Percentiles rank a stretch among this genome's conserved stretches.
Conservation (phyloP, 2,329 filamentous ascomycete genomes). For the Nigrospora sphaerica region DNA sequence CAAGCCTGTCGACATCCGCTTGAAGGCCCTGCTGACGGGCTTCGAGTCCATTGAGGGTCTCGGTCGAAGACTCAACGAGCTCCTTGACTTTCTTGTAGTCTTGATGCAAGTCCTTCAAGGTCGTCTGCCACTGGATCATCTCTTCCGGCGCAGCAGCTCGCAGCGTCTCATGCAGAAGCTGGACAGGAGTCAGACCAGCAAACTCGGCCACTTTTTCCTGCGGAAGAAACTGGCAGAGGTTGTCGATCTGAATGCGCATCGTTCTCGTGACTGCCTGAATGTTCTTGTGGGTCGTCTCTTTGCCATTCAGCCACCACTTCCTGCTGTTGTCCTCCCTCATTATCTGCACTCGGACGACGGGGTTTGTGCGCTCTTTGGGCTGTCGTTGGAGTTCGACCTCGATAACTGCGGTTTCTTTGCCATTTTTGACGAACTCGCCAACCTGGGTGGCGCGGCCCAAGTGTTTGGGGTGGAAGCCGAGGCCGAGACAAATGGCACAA, state of each 20-base stretch:
- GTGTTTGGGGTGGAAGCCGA: constrained; percentile 76
- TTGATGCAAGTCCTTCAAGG: constrained; percentile 63
- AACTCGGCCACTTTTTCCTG: constrained; percentile 96
- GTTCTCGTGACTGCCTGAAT: constrained; percentile 61
- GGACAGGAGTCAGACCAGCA: constrained; percentile 71
- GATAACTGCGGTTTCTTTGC: constrained; percentile 67
- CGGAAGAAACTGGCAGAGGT: constrained; percentile 92
- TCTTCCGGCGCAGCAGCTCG: constrained; percentile 77
- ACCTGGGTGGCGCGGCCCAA: constrained; percentile 80
- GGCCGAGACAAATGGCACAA: constrained; percentile 88
- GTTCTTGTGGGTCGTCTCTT: constrained; percentile 50
- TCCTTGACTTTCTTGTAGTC: constrained; percentile 59
- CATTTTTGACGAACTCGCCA: constrained; percentile 91
- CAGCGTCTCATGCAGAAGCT: constrained; percentile 78
- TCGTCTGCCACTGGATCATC: constrained; percentile 71
- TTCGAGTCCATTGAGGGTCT: constrained; percentile 61
- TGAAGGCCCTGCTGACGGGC: constrained; percentile 67
- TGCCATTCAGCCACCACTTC: constrained; percentile 71
- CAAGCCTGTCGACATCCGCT: constrained; percentile 75
- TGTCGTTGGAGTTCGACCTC: constrained; percentile 82
- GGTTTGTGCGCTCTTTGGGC: constrained; percentile 55
- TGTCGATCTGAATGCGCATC: constrained; percentile 92
- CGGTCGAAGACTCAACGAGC: constrained; percentile 50
- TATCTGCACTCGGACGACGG: constrained; percentile 69
- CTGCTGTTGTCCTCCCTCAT: constrained; percentile 74